Base-by-base conservation (phyloP, 345 rosid species). In the Pistacia vera region DNA sequence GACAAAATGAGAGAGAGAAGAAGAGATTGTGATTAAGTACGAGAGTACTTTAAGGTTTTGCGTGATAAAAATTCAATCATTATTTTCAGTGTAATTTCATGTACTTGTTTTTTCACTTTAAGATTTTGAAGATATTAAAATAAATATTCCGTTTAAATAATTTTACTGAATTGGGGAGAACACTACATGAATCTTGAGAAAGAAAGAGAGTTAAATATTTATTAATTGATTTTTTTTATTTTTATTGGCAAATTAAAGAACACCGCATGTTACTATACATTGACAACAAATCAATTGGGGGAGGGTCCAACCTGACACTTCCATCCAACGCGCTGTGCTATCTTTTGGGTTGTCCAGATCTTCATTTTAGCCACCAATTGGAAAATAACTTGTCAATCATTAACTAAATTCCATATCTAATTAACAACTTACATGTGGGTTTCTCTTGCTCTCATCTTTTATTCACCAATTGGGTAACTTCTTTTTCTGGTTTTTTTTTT, bases 41-140 rank as follows among this genome's bases (percentile, higher is more conserved):
- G 70, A 28, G 70, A 58, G 70, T 79, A 57, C 75, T 78, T 58
- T 63, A 79, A 79, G 85, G 76, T 82, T 75, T 79, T 82, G 80
- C 72, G 80, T 76, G 75, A 72, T 65, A 80, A 65, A 75, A 70
- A 33, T 33, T 77, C 76, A 66, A 70, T 64, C 66, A 81, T 81
- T 81, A 66, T 51, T 73, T 81, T 64, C 75, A 63, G 72, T 63
- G 73, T 64, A 77, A 78, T 63, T 70, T 33, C 35, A 51, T 28
- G 33, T 30, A 41, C 59, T 35, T 58, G 52, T 22, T 46, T 59
- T 2, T 3, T 25, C 25, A 9, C 8, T 48, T 1, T 25, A 2
- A 22, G 20, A n/a, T 59, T 14, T 20, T 6, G 9, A 11, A 16
- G 12, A 46, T 46, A 63, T 14, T 33, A 48, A 22, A 22, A 22